Evolutionary conservation across 306 rosid species (phyloP), one percentile per base, ranked within the genome.

Genomic region (Ceratonia siliqua): DNA sequence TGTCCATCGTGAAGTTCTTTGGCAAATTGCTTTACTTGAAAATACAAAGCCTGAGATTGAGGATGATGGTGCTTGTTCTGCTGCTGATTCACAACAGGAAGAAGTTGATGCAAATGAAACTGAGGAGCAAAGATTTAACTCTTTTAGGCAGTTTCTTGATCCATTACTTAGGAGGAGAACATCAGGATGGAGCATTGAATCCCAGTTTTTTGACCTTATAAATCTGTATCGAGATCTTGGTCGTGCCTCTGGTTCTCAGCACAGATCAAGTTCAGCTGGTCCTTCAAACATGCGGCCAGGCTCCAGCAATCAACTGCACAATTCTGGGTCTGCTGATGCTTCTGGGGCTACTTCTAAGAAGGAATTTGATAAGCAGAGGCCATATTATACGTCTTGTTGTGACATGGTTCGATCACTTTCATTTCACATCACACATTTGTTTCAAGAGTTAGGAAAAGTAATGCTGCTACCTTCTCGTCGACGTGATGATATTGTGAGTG

Each of bases 401-500:
- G 98, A 89, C 78, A 87, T 91, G 96, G 87, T 89, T 73, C 82
- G 90, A 76, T 91, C 98, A 11, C 96, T 94, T 79, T 91, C 98
- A 79, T 91, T 91, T 82, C 97, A 94, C 80, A 85, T 89, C 32
- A 88, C 91, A 71, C 97, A 91, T 87, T 81, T 94, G 87, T 91
- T 94, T 84, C 98, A 94, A 84, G 98, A 94, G 91, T 64, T 94
- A 48, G 98, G 97, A 66, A 91, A 88, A 85, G 92, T 83, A 70
- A 94, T 94, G 98, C 59, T 87, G 82, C 89, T 82, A 72, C 97
- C 98, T 59, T 89, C 96, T 79, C 98, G 98, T 72, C 90, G 97
- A 41, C 96, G 96, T 28, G 98, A 94, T 78, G 98, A 94, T 77
- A 67, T 83, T 83, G 88, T 83, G 56, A 94, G 71, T 79, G 88